Conservation (phyloP, 768 basidiomycete species). For the Lactifluus rugatus region DNA sequence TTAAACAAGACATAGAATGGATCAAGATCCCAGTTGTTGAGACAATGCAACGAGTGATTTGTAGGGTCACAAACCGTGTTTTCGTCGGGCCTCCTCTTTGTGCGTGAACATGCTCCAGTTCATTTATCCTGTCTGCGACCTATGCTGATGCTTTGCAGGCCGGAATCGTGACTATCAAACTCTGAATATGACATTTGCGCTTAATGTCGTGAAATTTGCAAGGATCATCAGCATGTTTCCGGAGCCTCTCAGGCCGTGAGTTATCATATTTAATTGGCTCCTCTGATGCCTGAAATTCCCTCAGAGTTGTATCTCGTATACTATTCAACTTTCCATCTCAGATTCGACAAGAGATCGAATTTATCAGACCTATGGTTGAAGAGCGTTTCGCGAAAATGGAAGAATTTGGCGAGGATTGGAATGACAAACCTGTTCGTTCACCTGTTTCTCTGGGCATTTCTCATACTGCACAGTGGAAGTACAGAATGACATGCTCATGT, state of each 20-base stretch:
- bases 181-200: conserved; percentile 28
- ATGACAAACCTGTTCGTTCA: conserved; percentile 22
- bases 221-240: conserved; percentile 28
- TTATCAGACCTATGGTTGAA: conserved; percentile 8
- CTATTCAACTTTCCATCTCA: conserved; percentile 14
- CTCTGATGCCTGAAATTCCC: not conserved
- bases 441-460: too few relatives aligned
- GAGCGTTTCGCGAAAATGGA: conserved; percentile 21
- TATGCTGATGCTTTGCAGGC: conserved; percentile 18
- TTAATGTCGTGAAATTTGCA: conserved; percentile 24
- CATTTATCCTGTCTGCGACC: not conserved
- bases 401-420: conserved; percentile 20
- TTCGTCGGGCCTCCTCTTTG: conserved; percentile 30
- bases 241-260: conserved; percentile 29
- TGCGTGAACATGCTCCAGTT: conserved; percentile 16
- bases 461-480: not conserved
- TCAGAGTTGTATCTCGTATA: conserved; percentile 16
- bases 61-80: conserved; percentile 26
- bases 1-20: conserved; percentile 24
- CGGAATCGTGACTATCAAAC: conserved; percentile 25
- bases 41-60: conserved; percentile 24
- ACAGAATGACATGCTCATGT: conserved; percentile 39
- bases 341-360: conserved; percentile 7
- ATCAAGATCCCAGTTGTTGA: conserved; percentile 17
- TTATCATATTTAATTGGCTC: not conserved